Evolutionary conservation across 2,329 filamentous ascomycete species (phyloP).

Genomic region (Neurospora sp.): DNA sequence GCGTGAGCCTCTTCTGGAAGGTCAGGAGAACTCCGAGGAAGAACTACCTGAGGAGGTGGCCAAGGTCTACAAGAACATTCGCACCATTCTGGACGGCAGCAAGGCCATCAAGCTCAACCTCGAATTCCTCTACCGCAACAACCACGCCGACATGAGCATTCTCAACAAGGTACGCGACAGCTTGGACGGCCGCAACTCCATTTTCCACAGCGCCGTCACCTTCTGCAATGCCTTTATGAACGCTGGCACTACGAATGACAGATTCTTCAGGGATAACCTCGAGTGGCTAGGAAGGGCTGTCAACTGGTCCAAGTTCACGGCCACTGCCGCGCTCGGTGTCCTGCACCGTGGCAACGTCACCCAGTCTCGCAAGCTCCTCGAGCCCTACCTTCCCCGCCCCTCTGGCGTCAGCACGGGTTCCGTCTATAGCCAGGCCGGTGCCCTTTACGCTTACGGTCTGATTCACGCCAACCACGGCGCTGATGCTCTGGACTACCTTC

Average conservation of each 20-base stretch:
- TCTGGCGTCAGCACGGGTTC: slow-evolving; percentile 69
- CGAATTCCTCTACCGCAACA: slow-evolving; percentile 93
- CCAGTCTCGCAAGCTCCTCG: slow-evolving; percentile 84
- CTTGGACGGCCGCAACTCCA: slow-evolving; percentile 89
- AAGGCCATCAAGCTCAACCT: slow-evolving; percentile 92
- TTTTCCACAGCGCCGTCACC: slow-evolving; percentile 95
- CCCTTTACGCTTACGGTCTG: slow-evolving; percentile 86
- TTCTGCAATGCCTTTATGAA: slow-evolving; percentile 99
- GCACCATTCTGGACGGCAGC: slow-evolving; percentile 69
- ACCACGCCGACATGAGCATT: slow-evolving; percentile 83
- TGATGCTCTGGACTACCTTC: slow-evolving; percentile 73
- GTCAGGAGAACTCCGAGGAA: slow-evolving; percentile 39
- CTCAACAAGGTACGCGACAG: slow-evolving; percentile 96
- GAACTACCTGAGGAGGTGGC: slow-evolving; percentile 40
- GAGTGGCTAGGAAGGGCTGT: slow-evolving; percentile 98
- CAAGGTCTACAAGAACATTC: slow-evolving; percentile 52
- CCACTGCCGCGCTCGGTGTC: slow-evolving; percentile 88
- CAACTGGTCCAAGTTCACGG: slow-evolving; percentile 99
- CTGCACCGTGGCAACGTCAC: slow-evolving; percentile 93
- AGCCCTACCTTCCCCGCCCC: slow-evolving; percentile 82
- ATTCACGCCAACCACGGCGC: slow-evolving; percentile 98
- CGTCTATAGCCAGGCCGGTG: slow-evolving; percentile 91
- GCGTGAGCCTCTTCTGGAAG: slow-evolving; percentile 37
- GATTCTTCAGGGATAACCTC: slow-evolving; percentile 95
- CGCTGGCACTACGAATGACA: slow-evolving; percentile 93